Percentiles rank a stretch among this genome's conserved stretches.
These are phyloP conservation scores for Candida coquimbonensis DNA, from an alignment of 805 yeast genomes.

Conservation along the genomic window DNA sequence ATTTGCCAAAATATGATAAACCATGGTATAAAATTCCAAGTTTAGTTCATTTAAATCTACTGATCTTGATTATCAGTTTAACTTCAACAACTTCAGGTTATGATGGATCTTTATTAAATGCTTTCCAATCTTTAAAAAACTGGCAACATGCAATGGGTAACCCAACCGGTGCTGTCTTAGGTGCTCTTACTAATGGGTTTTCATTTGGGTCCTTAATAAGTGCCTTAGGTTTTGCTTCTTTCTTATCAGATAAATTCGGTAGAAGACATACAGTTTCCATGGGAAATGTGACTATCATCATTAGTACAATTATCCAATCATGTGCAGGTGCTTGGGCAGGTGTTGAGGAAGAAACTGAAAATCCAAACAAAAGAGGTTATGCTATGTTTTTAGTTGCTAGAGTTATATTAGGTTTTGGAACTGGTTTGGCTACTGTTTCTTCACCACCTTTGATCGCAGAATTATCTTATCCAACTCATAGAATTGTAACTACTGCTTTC, in stretches of 20 bases:
- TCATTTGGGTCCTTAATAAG: conserved; percentile 33
- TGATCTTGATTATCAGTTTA: conserved; percentile 34
- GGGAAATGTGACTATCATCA: conserved; percentile 14
- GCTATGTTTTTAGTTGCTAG: conserved; percentile 20
- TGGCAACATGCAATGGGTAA: conserved; percentile 34
- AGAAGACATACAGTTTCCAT: conserved; percentile 25
- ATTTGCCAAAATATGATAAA: neutral
- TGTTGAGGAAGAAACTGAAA: neutral
- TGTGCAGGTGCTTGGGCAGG: conserved; percentile 22
- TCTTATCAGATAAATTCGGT: conserved; percentile 32
- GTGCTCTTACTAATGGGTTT: conserved; percentile 34
- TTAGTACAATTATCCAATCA: conserved; percentile 12
- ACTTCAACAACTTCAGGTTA: conserved; percentile 41
- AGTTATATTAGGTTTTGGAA: conserved; percentile 42
- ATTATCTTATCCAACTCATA: conserved; percentile 38
- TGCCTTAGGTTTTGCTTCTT: conserved; percentile 22
- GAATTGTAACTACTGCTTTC: conserved; percentile 30
- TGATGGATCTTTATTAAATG: conserved; percentile 45
- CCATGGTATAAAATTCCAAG: conserved; percentile 32
- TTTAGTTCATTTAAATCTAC: conserved; percentile 28
- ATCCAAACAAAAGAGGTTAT: neutral
- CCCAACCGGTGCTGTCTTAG: conserved; percentile 32
- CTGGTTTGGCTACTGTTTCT: conserved; percentile 33
- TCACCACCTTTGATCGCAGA: conserved; percentile 45
- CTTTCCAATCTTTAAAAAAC: conserved; percentile 34